Conservation (phyloP, 768 basidiomycete genomes). For the Mycena kentingensis region DNA sequence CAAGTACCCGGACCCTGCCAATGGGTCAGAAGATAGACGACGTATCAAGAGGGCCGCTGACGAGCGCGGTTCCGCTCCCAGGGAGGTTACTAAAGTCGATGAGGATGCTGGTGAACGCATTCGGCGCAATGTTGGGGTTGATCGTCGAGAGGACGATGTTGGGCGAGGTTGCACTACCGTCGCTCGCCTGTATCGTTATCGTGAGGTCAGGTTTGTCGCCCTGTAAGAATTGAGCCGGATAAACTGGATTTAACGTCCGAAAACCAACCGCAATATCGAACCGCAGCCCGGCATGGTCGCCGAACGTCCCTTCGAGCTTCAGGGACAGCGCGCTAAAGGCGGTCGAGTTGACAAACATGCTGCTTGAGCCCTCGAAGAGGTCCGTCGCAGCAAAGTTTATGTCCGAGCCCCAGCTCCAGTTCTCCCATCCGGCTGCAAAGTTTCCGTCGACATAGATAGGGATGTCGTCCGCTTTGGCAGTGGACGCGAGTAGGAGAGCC, state of each 20-base stretch:
- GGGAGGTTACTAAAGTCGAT: constrained; percentile 52
- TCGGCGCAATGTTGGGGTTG: constrained; percentile 38
- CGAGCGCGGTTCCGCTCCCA: constrained; percentile 41
- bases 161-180: constrained; percentile 39
- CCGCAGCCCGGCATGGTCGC: constrained; percentile 45
- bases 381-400: constrained; percentile 49
- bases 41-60: constrained; percentile 15
- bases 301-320: constrained; percentile 45
- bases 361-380: constrained; percentile 41
- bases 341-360: constrained; percentile 44
- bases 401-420: constrained; percentile 53
- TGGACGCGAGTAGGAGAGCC: constrained; percentile 8
- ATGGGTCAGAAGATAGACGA: too few species aligned
- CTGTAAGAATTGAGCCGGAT: constrained; percentile 25
- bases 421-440: constrained; percentile 48
- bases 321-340: constrained; percentile 50
- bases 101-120: constrained; percentile 44
- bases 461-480: constrained; percentile 34
- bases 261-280: constrained; percentile 52
- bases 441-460: constrained; percentile 43
- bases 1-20: constrained; percentile 45
- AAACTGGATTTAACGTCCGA: background rate
- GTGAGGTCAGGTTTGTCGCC: constrained; percentile 48
- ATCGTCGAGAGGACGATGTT: constrained; percentile 45
- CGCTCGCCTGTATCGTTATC: constrained; percentile 42